phyloP scores from a whole-genome alignment of 2,329 filamentous ascomycete genomes.

The Neonectria faginata region DNA sequence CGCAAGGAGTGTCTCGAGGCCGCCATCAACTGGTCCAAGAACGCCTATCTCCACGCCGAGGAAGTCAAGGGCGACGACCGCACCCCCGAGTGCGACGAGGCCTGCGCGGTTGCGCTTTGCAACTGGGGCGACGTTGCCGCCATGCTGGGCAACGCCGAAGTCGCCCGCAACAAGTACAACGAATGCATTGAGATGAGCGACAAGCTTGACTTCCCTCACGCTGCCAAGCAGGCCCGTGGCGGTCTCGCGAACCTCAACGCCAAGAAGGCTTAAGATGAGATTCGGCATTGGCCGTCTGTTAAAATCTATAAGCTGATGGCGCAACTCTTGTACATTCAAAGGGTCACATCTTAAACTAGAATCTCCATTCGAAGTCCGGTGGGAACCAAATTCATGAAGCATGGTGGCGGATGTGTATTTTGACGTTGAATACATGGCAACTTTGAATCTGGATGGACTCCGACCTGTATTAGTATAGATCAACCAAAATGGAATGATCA shows the following conservation, averaged over 20 bases:
- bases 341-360: not conserved
- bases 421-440: not conserved
- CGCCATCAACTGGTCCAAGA: constrained; percentile 81
- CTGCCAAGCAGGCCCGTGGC: constrained; percentile 63
- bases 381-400: not conserved
- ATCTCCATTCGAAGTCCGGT: not conserved
- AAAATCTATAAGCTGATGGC: not conserved
- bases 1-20: constrained; percentile 74
- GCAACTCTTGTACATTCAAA: not conserved
- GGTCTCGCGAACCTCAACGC: constrained; percentile 57
- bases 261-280: constrained; percentile 11
- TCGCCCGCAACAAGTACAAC: constrained; percentile 76
- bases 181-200: constrained; percentile 74
- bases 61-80: constrained; percentile 74
- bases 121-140: constrained; percentile 88
- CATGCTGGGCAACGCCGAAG: constrained; percentile 73
- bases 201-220: constrained; percentile 64
- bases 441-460: not conserved
- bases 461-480: not conserved
- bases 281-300: not conserved
- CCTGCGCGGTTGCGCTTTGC: constrained; percentile 85
- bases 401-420: not conserved
- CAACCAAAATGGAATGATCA: not conserved
- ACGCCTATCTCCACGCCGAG: constrained; percentile 75
- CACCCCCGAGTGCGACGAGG: constrained; percentile 83